phyloP scores from a whole-genome alignment of 148 eudicot species.

The Diospyros lotus region DNA sequence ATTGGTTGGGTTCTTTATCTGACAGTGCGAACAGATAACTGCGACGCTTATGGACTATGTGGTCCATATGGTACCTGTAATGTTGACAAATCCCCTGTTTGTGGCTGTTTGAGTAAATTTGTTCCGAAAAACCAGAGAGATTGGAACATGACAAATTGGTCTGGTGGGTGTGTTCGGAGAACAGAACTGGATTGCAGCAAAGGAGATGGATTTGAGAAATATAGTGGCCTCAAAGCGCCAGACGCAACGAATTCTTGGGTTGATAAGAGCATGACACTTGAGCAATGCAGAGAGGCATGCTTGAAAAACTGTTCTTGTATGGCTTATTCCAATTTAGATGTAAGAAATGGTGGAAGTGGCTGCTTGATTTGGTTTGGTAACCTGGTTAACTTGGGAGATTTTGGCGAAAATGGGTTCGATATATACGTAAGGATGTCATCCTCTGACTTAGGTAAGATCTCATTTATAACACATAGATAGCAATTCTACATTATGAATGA shows the following conservation, averaged over 20 bases:
- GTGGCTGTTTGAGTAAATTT: conserved; percentile 25
- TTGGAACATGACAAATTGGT: conserved; percentile 22
- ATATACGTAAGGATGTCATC: neutral
- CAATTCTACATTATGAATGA: neutral
- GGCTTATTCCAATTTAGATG: neutral
- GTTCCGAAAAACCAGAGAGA: conserved; percentile 9
- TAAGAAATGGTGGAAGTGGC: neutral
- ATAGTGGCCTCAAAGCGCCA: neutral
- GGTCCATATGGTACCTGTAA: conserved; percentile 26
- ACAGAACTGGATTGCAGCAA: conserved; percentile 4
- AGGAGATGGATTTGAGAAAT: conserved; percentile 9
- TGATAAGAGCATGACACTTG: neutral
- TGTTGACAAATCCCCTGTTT: conserved; percentile 8
- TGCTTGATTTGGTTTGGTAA: conserved; percentile 1
- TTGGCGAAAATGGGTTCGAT: neutral
- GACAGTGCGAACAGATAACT: conserved; percentile 8
- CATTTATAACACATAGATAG: neutral
- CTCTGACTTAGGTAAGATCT: neutral
- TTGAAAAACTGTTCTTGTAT: neutral
- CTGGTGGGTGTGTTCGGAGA: conserved; percentile 23
- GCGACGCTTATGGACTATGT: conserved; percentile 22
- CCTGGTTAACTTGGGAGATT: neutral
- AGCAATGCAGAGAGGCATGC: neutral
- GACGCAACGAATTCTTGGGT: neutral
- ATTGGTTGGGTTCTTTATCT: conserved; percentile 11